Conservation (phyloP, 352 stramenopile genomes). For the Globisporangium nagaii region DNA sequence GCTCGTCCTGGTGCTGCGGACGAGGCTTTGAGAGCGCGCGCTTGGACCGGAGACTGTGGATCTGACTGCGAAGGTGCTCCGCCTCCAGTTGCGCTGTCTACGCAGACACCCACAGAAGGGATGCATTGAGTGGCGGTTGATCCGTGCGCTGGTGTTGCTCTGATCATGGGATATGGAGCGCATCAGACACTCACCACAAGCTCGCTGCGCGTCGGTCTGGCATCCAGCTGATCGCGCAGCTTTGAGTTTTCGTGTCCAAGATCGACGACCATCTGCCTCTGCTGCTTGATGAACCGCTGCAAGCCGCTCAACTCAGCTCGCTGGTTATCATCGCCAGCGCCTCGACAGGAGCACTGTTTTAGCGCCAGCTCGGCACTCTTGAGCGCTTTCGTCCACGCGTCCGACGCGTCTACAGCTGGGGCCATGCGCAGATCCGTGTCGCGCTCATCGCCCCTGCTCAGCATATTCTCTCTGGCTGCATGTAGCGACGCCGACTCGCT, state of each 20-base stretch:
- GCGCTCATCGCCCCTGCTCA: too few relatives aligned
- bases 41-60: neutral
- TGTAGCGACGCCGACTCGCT: neutral
- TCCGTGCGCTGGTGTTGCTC: too few relatives aligned
- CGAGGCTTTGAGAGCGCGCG: neutral
- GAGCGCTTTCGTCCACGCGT: neutral
- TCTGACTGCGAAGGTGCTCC: neutral
- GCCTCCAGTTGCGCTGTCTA: conserved; percentile 6
- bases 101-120: neutral
- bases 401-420: neutral
- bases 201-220: conserved; percentile 12
- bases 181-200: conserved; percentile 10
- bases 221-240: conserved; percentile 18
- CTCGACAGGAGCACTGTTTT: neutral
- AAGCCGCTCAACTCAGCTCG: conserved; percentile 1
- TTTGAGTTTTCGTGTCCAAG: conserved; percentile 20
- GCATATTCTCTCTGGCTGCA: neutral
- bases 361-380: neutral
- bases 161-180: neutral
- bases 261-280: conserved; percentile 8
- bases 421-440: neutral
- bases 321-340: neutral
- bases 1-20: neutral
- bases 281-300: conserved; percentile 8
- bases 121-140: neutral